Evolutionary conservation across 495 filamentous ascomycete genomes (phyloP).

Genomic region (Tetracladium marchalianum): DNA sequence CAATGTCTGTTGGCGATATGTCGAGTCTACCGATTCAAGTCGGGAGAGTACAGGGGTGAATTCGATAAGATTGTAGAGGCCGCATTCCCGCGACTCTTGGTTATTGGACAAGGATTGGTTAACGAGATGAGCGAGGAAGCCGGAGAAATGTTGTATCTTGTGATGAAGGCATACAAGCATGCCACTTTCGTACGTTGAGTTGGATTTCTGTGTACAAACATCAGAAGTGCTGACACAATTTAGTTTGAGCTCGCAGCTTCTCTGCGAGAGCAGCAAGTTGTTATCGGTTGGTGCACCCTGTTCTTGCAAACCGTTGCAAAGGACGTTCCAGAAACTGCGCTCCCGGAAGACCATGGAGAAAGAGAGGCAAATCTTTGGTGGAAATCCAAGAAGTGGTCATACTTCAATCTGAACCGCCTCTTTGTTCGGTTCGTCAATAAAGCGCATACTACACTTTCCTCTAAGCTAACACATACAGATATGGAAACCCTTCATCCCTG

Average conservation of each 20-base stretch:
- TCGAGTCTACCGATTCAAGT: constrained; percentile 88
- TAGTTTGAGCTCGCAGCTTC: constrained; percentile 74
- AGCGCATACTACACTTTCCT: background rate
- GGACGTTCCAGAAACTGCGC: constrained; percentile 62
- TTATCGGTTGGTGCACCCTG: constrained; percentile 89
- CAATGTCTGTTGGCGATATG: constrained; percentile 92
- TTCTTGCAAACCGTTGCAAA: constrained; percentile 88
- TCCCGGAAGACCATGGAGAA: constrained; percentile 76
- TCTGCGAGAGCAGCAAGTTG: constrained; percentile 67
- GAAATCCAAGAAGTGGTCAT: constrained; percentile 99
- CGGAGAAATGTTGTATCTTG: constrained; percentile 90
- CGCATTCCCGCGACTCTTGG: constrained; percentile 82
- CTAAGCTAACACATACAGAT: constrained; percentile 39
- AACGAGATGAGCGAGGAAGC: constrained; percentile 87
- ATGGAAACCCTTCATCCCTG: constrained; percentile 71
- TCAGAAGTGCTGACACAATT: constrained; percentile 16
- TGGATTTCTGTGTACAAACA: background rate
- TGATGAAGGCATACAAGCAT: constrained; percentile 95
- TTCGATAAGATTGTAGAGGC: constrained; percentile 91
- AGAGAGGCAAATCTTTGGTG: constrained; percentile 94
- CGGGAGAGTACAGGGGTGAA: constrained; percentile 65
- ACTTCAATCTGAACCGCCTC: constrained; percentile 90
- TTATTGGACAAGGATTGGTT: constrained; percentile 77
- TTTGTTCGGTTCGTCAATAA: constrained; percentile 65
- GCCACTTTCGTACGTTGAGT: constrained; percentile 74